These are phyloP conservation scores for Magnolia officinalis DNA, from an alignment of 164 flowering plant species.

Conservation along the genomic window DNA sequence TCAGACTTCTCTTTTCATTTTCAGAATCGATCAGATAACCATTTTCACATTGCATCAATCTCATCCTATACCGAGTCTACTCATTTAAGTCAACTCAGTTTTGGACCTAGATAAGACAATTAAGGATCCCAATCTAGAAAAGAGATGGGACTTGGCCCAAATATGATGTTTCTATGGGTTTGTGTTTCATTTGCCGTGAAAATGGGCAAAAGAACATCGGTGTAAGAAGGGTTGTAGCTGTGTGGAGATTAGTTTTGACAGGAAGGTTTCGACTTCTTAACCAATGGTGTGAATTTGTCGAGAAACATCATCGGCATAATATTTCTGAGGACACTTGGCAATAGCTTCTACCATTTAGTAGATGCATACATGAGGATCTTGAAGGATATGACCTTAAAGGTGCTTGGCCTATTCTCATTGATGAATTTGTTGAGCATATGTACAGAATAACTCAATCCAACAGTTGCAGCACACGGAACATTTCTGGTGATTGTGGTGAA, in stretches of 20 bases:
- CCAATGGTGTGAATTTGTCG: conserved; percentile 88
- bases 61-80: too few relatives aligned
- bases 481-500: too few relatives aligned
- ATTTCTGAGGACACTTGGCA: conserved; percentile 93
- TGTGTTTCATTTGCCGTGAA: conserved; percentile 88
- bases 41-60: too few relatives aligned
- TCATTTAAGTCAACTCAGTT: too few relatives aligned
- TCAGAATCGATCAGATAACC: too few relatives aligned
- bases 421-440: conserved; percentile 93
- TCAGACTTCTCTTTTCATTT: too few relatives aligned
- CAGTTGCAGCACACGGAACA: too few relatives aligned
- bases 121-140: too few relatives aligned
- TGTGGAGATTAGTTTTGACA: conserved; percentile 77
- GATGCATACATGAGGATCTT: conserved; percentile 71
- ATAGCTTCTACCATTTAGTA: conserved; percentile 79
- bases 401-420: conserved; percentile 93
- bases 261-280: conserved; percentile 88
- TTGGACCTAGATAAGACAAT: too few relatives aligned
- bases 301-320: conserved; percentile 82
- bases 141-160: too few relatives aligned
- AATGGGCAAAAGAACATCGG: conserved; percentile 87
- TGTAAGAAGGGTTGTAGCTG: conserved; percentile 67
- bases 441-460: conserved; percentile 34
- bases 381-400: conserved; percentile 92
- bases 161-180: conserved; percentile 65